These are phyloP conservation scores for Hortaea werneckii DNA, from an alignment of 2,329 filamentous ascomycete genomes.

Conservation along the genomic window DNA sequence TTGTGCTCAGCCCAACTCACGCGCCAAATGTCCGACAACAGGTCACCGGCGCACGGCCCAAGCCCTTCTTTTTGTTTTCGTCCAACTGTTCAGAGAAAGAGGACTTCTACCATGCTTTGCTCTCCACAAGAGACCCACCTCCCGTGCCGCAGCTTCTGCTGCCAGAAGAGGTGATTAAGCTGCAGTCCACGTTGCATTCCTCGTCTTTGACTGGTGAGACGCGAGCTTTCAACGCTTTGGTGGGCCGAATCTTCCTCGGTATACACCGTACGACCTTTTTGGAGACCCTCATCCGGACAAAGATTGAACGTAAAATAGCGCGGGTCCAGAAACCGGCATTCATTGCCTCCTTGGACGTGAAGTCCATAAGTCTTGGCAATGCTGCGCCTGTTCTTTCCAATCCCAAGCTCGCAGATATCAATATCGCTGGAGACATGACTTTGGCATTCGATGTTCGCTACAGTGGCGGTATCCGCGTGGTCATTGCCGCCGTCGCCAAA, in stretches of 20 bases:
- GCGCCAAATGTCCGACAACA: slow-evolving; percentile 14
- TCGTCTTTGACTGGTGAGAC: slow-evolving; percentile 74
- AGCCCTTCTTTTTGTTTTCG: slow-evolving; percentile 88
- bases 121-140: slow-evolving; percentile 58
- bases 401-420: slow-evolving; percentile 76
- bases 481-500: slow-evolving; percentile 84
- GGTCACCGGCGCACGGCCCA: slow-evolving; percentile 32
- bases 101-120: slow-evolving; percentile 90
- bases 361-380: slow-evolving; percentile 75
- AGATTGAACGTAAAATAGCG: slow-evolving; percentile 92
- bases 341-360: slow-evolving; percentile 73
- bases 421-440: slow-evolving; percentile 79
- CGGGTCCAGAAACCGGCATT: slow-evolving; percentile 87
- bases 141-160: slow-evolving; percentile 70
- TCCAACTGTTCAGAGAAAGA: slow-evolving; percentile 95
- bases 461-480: slow-evolving; percentile 76
- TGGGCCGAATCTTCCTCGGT: slow-evolving; percentile 80
- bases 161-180: slow-evolving; percentile 72
- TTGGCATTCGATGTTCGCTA: slow-evolving; percentile 84
- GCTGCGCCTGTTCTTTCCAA: slow-evolving; percentile 83
- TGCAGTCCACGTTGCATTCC: slow-evolving; percentile 84
- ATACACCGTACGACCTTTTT: slow-evolving; percentile 77
- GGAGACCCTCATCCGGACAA: slow-evolving; percentile 67
- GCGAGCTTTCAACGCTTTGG: slow-evolving; percentile 84
- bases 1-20: slow-evolving; percentile 20